Base-by-base conservation (phyloP, 2,329 filamentous ascomycete genomes). In the Endoconidiophora laricicola region DNA sequence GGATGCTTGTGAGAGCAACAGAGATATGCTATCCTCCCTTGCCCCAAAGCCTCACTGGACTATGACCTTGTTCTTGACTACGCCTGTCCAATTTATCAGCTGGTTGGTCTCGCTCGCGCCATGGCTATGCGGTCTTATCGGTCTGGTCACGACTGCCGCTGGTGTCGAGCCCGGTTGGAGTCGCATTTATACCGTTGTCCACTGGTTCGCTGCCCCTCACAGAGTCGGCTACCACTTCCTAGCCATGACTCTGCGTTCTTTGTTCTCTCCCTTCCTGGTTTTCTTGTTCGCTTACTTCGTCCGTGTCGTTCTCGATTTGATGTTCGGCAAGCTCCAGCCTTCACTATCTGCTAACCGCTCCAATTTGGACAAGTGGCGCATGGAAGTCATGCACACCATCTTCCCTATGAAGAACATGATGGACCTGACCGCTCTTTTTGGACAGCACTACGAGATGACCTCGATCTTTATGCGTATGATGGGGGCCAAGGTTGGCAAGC, bases 401-500 rank as follows among this genome's bases (percentile, higher is more conserved):
- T 62, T 71, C 48, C 69, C 72, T 2, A 60, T 60, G 2, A 59
- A 62, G 3, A 60, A 62, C 4, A 65, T 76, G 18, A 67, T 70
- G 54, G 65, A 69, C 18, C 56, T 76, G 47, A 73, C 70, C 0
- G 63, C 65, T 29, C 60, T 76, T 18, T 71, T 74, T 52, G 73
- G 73, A 6, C 65, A 66, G 24, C 73, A 76, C 55, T 76, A 77
- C 55, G 72, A 74, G 54, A 64, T 67, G 7, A 76, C 72, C 1
- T 75, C 72, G 0, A 60, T 70, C 39, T 65, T 70, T 1, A 60
- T 73, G 6, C 64, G 73, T 12, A 60, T 69, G 50, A 60, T 76
- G 16, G 73, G 73, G n/a, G 69, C 66, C 12, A 69, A 66, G 56
- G 64, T 74, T 39, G 73, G 73, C 22, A 65, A 66, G 57, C 65